These are phyloP conservation scores for Melanogaster broomeanus DNA, from an alignment of 768 basidiomycete genomes.

Conservation along the genomic window DNA sequence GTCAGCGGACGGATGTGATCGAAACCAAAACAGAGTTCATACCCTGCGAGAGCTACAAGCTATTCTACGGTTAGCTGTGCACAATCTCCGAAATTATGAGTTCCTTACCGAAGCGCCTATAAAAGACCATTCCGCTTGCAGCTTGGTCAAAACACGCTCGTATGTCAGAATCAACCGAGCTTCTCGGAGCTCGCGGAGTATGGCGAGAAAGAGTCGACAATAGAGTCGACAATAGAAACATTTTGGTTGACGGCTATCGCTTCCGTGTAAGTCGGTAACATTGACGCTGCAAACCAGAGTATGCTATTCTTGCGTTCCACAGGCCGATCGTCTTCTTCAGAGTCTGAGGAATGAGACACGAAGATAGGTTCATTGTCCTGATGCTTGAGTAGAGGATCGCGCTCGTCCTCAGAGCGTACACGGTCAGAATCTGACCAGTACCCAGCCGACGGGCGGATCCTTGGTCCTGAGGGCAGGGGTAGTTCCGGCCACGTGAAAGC, in stretches of 20 bases:
- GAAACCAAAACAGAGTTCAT: slow-evolving; percentile 20
- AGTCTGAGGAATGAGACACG: slow-evolving; percentile 21
- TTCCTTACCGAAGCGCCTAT: slow-evolving; percentile 55
- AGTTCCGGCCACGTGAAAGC: slow-evolving; percentile 15
- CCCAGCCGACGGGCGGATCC: slow-evolving; percentile 12
- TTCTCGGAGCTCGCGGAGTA: slow-evolving; percentile 56
- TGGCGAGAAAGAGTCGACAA: slow-evolving; percentile 53
- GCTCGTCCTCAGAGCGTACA: slow-evolving; percentile 19
- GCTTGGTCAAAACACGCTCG: slow-evolving; percentile 46
- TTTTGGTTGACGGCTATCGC: slow-evolving; percentile 31
- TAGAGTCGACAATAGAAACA: slow-evolving; percentile 34
- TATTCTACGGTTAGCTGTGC: slow-evolving; percentile 20
- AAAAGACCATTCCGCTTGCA: slow-evolving; percentile 66
- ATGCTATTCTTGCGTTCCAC: slow-evolving; percentile 5
- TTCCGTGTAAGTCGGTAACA: slow-evolving; percentile 48
- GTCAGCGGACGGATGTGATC: slow-evolving; percentile 1
- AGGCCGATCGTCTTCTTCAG: slow-evolving; percentile 6
- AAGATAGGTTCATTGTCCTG: slow-evolving; percentile 9
- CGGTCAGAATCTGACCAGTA: slow-evolving; percentile 26
- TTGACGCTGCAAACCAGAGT: slow-evolving; percentile 38
- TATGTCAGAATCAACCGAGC: slow-evolving; percentile 45
- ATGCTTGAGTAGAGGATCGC: slow-evolving; percentile 13
- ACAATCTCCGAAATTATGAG: neutral
- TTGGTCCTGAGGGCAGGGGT: slow-evolving; percentile 2
- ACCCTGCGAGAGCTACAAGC: slow-evolving; percentile 66